A percentile compares a stretch with the other conserved stretches of the same genome.
These are phyloP conservation scores for Fusarium cicatricum DNA, from an alignment of 2,329 filamentous ascomycete genomes.

Conservation along the genomic window DNA sequence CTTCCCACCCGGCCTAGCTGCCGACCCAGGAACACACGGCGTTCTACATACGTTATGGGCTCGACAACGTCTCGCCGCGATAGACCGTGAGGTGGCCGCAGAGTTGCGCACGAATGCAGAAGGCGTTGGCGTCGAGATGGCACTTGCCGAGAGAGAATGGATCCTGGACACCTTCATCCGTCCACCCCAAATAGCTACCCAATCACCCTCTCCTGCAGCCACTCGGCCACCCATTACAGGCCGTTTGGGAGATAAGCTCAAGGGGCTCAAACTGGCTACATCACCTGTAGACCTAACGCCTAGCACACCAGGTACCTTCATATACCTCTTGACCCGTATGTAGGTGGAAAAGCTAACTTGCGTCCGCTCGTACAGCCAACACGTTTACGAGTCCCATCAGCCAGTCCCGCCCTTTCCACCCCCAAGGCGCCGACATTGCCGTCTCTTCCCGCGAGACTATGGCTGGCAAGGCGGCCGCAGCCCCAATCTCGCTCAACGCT, in stretches of 20 bases:
- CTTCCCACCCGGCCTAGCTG: constrained; percentile 78
- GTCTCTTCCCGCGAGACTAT: constrained; percentile 49
- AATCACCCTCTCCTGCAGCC: constrained; percentile 54
- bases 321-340: not conserved
- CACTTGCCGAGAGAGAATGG: constrained; percentile 83
- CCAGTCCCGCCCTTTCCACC: constrained; percentile 47
- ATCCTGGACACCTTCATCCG: constrained; percentile 77
- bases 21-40: constrained; percentile 76
- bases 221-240: constrained; percentile 73
- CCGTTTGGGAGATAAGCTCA: constrained; percentile 80
- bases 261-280: constrained; percentile 80
- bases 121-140: constrained; percentile 86
- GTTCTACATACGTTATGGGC: constrained; percentile 93
- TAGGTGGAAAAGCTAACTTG: constrained; percentile 30
- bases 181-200: constrained; percentile 36
- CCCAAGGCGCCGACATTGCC: constrained; percentile 46
- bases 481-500: constrained; percentile 47
- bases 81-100: constrained; percentile 78
- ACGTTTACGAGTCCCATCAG: constrained; percentile 46
- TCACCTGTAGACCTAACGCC: constrained; percentile 70
- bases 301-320: constrained; percentile 57
- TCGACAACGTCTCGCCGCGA: constrained; percentile 77
- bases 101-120: constrained; percentile 80
- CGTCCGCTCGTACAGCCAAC: constrained; percentile 40
- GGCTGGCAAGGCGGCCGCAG: constrained; percentile 31